Conservation (phyloP, 768 basidiomycete genomes). For the Megacollybia marginata region DNA sequence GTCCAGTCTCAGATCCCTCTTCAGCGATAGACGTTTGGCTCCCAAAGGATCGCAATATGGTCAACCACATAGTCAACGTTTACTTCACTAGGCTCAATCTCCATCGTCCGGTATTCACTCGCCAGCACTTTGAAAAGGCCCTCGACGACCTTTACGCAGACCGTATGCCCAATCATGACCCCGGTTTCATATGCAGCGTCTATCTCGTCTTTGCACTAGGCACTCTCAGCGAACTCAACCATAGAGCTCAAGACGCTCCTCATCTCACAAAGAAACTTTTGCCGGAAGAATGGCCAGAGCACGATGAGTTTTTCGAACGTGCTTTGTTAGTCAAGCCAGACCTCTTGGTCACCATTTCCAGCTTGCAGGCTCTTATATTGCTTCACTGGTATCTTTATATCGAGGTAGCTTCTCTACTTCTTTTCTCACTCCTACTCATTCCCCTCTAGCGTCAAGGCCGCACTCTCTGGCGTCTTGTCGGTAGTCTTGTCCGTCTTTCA, state of each 20-base stretch:
- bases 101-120: constrained; percentile 72
- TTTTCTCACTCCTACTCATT: constrained; percentile 3
- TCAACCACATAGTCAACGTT: constrained; percentile 51
- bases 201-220: constrained; percentile 77
- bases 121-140: constrained; percentile 58
- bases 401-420: constrained; percentile 43
- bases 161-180: constrained; percentile 45
- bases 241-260: constrained; percentile 30
- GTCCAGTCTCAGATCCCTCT: constrained; percentile 9
- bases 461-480: constrained; percentile 82
- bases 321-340: constrained; percentile 76
- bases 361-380: constrained; percentile 76
- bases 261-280: constrained; percentile 53
- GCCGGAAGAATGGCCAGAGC: constrained; percentile 66
- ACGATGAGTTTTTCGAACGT: constrained; percentile 79
- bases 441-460: constrained; percentile 72
- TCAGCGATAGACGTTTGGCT: constrained; percentile 50
- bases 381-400: constrained; percentile 88
- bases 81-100: constrained; percentile 75
- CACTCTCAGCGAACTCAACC: constrained; percentile 76
- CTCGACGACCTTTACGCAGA: constrained; percentile 63
- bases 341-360: constrained; percentile 73
- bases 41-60: constrained; percentile 69
- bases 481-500: constrained; percentile 73
- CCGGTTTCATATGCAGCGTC: constrained; percentile 71